Base-by-base conservation (phyloP, 2,329 filamentous ascomycete species). In the Sporothrix phasma region DNA sequence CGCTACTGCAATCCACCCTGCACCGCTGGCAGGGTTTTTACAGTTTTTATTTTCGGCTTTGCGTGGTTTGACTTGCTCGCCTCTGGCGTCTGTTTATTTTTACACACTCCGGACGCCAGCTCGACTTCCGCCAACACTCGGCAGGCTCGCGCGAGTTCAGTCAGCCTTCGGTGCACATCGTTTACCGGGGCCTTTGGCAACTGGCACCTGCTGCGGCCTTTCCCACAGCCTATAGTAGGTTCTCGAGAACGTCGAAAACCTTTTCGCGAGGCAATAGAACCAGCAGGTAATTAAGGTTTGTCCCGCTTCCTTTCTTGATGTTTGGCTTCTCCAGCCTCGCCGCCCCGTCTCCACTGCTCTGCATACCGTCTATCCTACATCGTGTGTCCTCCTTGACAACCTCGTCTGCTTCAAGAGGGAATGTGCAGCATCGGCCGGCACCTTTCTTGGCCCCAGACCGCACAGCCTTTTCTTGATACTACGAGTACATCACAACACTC, bases 391-490 rank as follows among this genome's bases (percentile, higher is more conserved):
- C 19, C 6, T 56, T 56, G 51, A 31, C 31, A 58, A 41, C n/a
- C 37, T 22, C 17, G 39, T 58, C 22, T n/a, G 43, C 22, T 58
- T 19, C 19, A 15, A 39, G 37, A 58, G 22, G 54, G 37, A 37
- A 58, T 58, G 19, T 41, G 22, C 54, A 58, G 34, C 29, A 51
- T 51, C 29, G 31, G 22, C 46, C 45, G 37, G 60, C 22, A 41
- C 19, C 46, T 53, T 29, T 5, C 19, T 34, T 4, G 43, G n/a
- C 43, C 58, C 43, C 46, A 41, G 4, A 22, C 46, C 41, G 46
- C 60, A 62, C 60, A 62, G 60, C 60, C 60, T 53, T 46, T 22
- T 31, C 46, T 51, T 39, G 29, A 41, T 51, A n/a, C 59, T 51
- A 49, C n/a, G n/a, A n/a, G n/a, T n/a, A n/a, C 51, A 39, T 61